Conservation (phyloP, 1,284 basidiomycete genomes). For the Boletus subluridellus region DNA sequence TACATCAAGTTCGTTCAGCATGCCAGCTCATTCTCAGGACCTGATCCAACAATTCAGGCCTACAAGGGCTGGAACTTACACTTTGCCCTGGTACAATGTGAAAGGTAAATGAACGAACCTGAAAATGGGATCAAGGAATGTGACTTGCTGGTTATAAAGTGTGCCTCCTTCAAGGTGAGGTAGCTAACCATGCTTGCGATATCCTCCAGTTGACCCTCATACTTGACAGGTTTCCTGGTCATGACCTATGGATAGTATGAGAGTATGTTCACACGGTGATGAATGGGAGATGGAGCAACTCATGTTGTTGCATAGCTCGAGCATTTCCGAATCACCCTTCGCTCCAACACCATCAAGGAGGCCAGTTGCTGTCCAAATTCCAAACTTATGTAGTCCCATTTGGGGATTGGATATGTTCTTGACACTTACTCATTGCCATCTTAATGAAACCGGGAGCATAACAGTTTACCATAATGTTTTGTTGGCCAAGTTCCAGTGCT, state of each 20-base stretch:
- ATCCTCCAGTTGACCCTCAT: constrained; percentile 12
- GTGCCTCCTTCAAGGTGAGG: background rate
- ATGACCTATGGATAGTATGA: background rate
- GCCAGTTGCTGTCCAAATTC: too few species aligned
- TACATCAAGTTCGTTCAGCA: background rate
- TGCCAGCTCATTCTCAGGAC: background rate
- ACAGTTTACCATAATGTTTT: background rate
- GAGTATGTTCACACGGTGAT: background rate
- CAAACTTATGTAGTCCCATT: too few species aligned
- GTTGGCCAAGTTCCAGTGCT: constrained; percentile 29
- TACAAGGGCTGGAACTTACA: background rate
- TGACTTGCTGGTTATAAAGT: background rate
- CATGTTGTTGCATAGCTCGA: background rate
- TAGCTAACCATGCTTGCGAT: constrained; percentile 21
- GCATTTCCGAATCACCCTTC: too few species aligned
- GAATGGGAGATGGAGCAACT: background rate
- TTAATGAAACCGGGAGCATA: too few species aligned
- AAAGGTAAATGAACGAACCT: background rate
- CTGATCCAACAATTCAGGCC: background rate
- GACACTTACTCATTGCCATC: too few species aligned
- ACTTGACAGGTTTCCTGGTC: background rate
- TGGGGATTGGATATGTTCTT: too few species aligned
- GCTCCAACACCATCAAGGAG: too few species aligned
- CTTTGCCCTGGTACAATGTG: background rate
- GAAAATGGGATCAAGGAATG: background rate